These are phyloP conservation scores for Candida pseudoviswanathii DNA, from an alignment of 1,139 yeast species.

Conservation along the genomic window DNA sequence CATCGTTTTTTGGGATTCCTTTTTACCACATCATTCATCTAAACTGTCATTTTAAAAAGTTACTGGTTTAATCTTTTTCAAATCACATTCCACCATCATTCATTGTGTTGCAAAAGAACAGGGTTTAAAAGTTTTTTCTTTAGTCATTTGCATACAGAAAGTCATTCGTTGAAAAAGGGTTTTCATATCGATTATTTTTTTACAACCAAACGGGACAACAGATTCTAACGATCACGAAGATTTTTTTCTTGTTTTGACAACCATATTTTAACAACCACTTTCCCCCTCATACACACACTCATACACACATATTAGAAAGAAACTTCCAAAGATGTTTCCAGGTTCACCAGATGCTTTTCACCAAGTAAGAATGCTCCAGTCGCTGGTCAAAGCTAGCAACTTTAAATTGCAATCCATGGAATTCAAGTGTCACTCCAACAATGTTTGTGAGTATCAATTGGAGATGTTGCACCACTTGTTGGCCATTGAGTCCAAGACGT, in stretches of 20 bases:
- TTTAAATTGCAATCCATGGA: constrained; percentile 41
- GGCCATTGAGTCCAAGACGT: constrained; percentile 32
- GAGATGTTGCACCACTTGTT: constrained; percentile 45
- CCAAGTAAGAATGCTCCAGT: constrained; percentile 35
- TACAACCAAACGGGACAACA: background rate
- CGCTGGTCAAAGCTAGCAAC: constrained; percentile 36
- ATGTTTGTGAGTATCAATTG: constrained; percentile 42
- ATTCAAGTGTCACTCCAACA: constrained; percentile 40
- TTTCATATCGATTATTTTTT: background rate
- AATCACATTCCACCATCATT: background rate
- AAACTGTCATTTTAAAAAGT: constrained; percentile 2
- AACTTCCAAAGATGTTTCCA: constrained; percentile 12
- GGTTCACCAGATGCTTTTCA: constrained; percentile 41
- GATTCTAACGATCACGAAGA: background rate
- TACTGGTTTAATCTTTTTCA: constrained; percentile 2
- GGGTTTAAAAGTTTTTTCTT: background rate
- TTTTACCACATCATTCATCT: background rate
- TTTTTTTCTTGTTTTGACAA: constrained; percentile 2
- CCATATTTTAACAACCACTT: background rate
- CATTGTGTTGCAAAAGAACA: background rate
- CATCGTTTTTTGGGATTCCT: background rate
- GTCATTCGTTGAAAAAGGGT: background rate
- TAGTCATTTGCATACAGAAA: background rate
- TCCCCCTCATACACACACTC: background rate
- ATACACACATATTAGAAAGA: background rate